Evolutionary conservation across 179 eudicot genomes (phyloP), one percentile per base, ranked within the genome.

Genomic region (Pouteria campechiana): DNA sequence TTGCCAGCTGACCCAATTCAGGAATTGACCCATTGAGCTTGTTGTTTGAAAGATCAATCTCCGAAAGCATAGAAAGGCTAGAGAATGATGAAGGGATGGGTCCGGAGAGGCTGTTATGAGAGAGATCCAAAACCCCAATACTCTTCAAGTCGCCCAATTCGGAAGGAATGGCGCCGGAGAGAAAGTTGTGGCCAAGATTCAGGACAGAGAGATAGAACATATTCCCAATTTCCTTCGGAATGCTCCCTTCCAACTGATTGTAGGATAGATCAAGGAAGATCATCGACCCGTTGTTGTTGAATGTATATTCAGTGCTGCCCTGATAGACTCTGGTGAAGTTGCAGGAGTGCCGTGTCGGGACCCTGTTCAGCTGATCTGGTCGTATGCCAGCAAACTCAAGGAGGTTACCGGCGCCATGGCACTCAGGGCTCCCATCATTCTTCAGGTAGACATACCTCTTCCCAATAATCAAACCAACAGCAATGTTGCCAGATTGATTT

Each of bases 321-420:
- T 30, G 30, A 28, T 83, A 89, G 15, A 89, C 72, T 42, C 77
- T 58, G 19, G 83, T 77, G 55, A 80, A 77, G 42, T 75, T 74
- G 63, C 97, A 89, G 3, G 76, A 72, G 30, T 67, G 62, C 38
- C 79, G 56, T 0, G 72, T 48, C 3, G 81, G 71, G 29, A 89
- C 61, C 31, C 95, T 60, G 50, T 53, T 19, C 48, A 85, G 30
- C 20, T 86, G 74, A 1, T 60, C 73, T 8, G 57, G 55, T 42
- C 89, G 56, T 7, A 85, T 81, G 3, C 95, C 97, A 1, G 85
- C 79, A 55, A 71, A 89, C 54, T 89, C 95, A 10, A 89, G 81
- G 71, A 89, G 66, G 68, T 81, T 85, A 37, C 97, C 97, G 0
- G 97, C 72, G 19, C 97, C 97, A 37, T 74, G 95, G 46, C 93